A percentile compares a stretch with the other conserved stretches of the same genome.
Evolutionary conservation across 2,329 filamentous ascomycete species (phyloP).

Genomic region (Aspergillus jensenii): DNA sequence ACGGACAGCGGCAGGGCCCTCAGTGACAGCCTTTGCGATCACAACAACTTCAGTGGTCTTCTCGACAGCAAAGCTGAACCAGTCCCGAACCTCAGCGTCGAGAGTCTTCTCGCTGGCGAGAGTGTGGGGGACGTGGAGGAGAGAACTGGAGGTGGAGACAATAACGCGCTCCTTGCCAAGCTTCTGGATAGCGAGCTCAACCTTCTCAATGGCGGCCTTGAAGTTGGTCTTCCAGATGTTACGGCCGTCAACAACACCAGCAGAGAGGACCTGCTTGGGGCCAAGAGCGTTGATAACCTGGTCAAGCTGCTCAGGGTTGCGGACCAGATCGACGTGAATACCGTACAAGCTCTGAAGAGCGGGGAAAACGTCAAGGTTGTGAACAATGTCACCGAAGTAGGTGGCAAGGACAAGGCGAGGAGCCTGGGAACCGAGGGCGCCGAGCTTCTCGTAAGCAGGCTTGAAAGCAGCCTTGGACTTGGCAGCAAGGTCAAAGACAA

Average conservation of each 20-base stretch:
- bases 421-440: constrained; percentile 69
- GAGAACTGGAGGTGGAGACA: constrained; percentile 93
- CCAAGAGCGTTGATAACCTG: constrained; percentile 80
- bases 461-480: constrained; percentile 98
- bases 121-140: constrained; percentile 97
- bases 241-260: constrained; percentile 94
- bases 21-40: constrained; percentile 95
- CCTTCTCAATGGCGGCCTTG: constrained; percentile 86
- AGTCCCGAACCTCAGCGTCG: constrained; percentile 86
- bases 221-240: constrained; percentile 99
- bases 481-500: constrained; percentile 88
- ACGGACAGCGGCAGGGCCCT: constrained; percentile 82
- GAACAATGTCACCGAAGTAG: constrained; percentile 98
- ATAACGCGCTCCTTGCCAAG: constrained; percentile 97
- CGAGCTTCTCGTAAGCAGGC: constrained; percentile 90
- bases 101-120: constrained; percentile 99
- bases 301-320: constrained; percentile 96
- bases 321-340: constrained; percentile 93
- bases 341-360: constrained; percentile 71
- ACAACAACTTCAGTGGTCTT: constrained; percentile 88
- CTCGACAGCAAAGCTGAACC: constrained; percentile 98
- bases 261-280: constrained; percentile 85
- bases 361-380: constrained; percentile 92
- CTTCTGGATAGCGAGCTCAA: constrained; percentile 89
- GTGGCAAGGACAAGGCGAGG: constrained; percentile 89